These are phyloP conservation scores for Aplosporella prunicola DNA, from an alignment of 2,329 filamentous ascomycete genomes.

Conservation along the genomic window DNA sequence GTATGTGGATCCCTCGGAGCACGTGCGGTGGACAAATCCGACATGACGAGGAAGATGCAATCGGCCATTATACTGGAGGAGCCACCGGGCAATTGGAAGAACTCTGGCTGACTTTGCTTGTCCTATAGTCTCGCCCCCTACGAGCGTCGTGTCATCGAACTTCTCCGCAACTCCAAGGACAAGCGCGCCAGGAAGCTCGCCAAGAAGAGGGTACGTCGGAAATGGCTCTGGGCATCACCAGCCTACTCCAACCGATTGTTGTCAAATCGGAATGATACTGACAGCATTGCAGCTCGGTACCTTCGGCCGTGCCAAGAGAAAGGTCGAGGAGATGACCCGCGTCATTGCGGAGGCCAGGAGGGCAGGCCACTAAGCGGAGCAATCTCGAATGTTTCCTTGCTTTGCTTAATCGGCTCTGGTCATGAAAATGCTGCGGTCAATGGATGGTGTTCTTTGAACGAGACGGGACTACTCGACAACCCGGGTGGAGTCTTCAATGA, in stretches of 20 bases:
- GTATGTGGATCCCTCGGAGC: slow-evolving; percentile 49
- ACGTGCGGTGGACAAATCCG: too few species aligned
- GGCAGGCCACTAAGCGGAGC: slow-evolving; percentile 53
- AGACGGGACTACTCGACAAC: too few species aligned
- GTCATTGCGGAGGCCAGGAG: slow-evolving; percentile 95
- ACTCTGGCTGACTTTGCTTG: slow-evolving; percentile 10
- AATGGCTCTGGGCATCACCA: background rate
- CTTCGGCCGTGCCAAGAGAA: slow-evolving; percentile 96
- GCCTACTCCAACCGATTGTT: background rate
- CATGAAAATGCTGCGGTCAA: too few species aligned
- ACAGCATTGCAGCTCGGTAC: slow-evolving; percentile 66
- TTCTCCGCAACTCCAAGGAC: slow-evolving; percentile 98
- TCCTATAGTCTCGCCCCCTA: slow-evolving; percentile 68
- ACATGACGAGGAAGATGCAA: background rate
- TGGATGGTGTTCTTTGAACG: too few species aligned
- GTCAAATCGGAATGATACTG: slow-evolving; percentile 19
- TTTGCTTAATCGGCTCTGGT: too few species aligned
- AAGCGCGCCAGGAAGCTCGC: slow-evolving; percentile 98
- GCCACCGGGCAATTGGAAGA: background rate
- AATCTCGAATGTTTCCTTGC: too few species aligned
- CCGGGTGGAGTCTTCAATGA: too few species aligned
- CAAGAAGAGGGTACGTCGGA: slow-evolving; percentile 89
- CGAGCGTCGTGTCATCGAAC: slow-evolving; percentile 97
- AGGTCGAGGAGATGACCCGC: slow-evolving; percentile 98
- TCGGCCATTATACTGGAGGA: background rate